These are phyloP conservation scores for Beta vulgaris DNA, from an alignment of 148 eudicot genomes.

Conservation along the genomic window DNA sequence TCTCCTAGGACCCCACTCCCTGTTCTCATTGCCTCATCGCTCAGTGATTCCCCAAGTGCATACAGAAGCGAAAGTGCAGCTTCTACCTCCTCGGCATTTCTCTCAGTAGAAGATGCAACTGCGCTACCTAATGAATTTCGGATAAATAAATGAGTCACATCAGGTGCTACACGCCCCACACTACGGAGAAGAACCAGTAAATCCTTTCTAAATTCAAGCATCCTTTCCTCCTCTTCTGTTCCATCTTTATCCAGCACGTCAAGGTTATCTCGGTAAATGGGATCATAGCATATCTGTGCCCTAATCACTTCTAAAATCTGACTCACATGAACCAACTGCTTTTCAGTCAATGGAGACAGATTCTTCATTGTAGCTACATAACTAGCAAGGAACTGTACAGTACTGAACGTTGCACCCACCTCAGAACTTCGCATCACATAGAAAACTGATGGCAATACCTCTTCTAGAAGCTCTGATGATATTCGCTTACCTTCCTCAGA, in stretches of 20 bases:
- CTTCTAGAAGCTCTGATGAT: slow-evolving; percentile 67
- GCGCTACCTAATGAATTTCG: slow-evolving; percentile 66
- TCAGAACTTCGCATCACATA: slow-evolving; percentile 70
- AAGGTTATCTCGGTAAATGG: slow-evolving; percentile 67
- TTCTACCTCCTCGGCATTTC: slow-evolving; percentile 91
- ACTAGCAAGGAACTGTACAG: slow-evolving; percentile 76
- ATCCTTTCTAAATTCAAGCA: slow-evolving; percentile 87
- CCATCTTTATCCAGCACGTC: slow-evolving; percentile 81
- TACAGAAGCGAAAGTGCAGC: slow-evolving; percentile 84
- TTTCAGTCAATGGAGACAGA: slow-evolving; percentile 58
- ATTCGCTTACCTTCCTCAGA: slow-evolving; percentile 53
- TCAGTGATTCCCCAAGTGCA: slow-evolving; percentile 86
- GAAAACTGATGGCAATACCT: slow-evolving; percentile 87
- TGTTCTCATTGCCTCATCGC: slow-evolving; percentile 66
- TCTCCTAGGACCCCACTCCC: slow-evolving; percentile 76
- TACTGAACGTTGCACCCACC: slow-evolving; percentile 62
- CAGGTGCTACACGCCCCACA: slow-evolving; percentile 91
- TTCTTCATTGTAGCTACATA: slow-evolving; percentile 88
- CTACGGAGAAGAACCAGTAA: slow-evolving; percentile 70
- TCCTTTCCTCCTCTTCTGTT: slow-evolving; percentile 87
- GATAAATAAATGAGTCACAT: slow-evolving; percentile 72
- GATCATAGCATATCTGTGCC: slow-evolving; percentile 72
- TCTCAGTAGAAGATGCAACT: slow-evolving; percentile 57
- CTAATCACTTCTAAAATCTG: slow-evolving; percentile 87
- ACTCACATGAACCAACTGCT: slow-evolving; percentile 66